These are phyloP conservation scores for Kluyveromyces siamensis DNA, from an alignment of 805 yeast genomes.

Conservation along the genomic window DNA sequence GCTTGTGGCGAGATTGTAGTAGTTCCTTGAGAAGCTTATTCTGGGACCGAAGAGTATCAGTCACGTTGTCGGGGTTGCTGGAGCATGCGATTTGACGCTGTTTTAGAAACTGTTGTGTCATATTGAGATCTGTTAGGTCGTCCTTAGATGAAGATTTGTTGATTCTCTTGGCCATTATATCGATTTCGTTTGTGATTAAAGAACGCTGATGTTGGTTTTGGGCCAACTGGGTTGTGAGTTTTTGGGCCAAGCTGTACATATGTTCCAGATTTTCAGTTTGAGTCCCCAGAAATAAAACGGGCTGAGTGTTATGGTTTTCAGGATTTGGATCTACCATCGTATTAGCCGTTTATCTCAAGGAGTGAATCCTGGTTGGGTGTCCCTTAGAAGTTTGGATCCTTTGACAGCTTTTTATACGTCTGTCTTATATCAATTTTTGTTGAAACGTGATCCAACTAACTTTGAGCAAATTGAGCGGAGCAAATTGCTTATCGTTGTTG, in stretches of 20 bases:
- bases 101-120: not conserved
- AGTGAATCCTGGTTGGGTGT: not conserved
- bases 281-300: slow-evolving; percentile 20
- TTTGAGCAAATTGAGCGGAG: not conserved
- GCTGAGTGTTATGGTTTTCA: slow-evolving; percentile 5
- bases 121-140: not conserved
- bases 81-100: not conserved
- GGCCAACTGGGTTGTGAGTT: slow-evolving; percentile 11
- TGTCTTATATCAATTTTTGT: not conserved
- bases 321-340: not conserved
- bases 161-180: slow-evolving; percentile 12
- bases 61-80: not conserved
- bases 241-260: slow-evolving; percentile 16
- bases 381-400: not conserved
- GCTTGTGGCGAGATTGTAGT: slow-evolving; percentile 5
- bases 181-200: slow-evolving; percentile 12
- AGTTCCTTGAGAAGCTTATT: slow-evolving; percentile 9
- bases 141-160: slow-evolving; percentile 6
- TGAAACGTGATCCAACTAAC: not conserved
- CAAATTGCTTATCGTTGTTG: not conserved
- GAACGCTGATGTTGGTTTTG: slow-evolving; percentile 15
- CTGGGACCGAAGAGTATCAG: slow-evolving; percentile 5
- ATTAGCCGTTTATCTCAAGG: no score
- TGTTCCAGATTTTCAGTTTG: slow-evolving; percentile 21
- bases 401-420: not conserved